Conservation (phyloP, 345 rosid genomes). For the Ceriops tagal region DNA sequence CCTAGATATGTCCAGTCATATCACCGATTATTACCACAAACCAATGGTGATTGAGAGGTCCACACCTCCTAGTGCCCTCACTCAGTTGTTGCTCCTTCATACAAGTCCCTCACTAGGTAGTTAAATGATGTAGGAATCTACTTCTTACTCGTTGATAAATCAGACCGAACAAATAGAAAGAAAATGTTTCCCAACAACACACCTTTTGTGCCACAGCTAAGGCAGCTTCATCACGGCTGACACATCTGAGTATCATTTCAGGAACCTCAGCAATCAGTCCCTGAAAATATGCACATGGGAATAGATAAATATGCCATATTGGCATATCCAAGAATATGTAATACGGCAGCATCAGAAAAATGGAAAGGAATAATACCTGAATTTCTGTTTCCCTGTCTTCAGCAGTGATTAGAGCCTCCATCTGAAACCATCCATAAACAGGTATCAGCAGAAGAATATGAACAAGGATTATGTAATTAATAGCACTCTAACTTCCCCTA, state of each 20-base stretch:
- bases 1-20: no score
- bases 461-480: not conserved
- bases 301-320: not conserved
- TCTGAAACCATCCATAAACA: constrained; percentile 43
- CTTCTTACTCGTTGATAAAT: no score
- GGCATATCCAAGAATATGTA: not conserved
- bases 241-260: constrained; percentile 89
- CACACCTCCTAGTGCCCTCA: no score
- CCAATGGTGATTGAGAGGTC: no score
- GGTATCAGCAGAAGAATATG: constrained; percentile 20
- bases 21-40: no score
- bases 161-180: not conserved
- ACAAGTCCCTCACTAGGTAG: no score
- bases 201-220: constrained; percentile 96
- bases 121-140: no score
- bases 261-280: constrained; percentile 84
- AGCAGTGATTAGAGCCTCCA: constrained; percentile 69
- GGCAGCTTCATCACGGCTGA: constrained; percentile 95
- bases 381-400: constrained; percentile 75
- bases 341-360: not conserved
- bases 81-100: no score
- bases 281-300: constrained; percentile 32
- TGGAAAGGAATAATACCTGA: constrained; percentile 51
- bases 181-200: not conserved
- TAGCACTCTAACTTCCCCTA: no score